Percentiles rank a stretch among this genome's conserved stretches.
phyloP scores from a whole-genome alignment of 768 basidiomycete genomes.

The Asterophora lycoperdoides region DNA sequence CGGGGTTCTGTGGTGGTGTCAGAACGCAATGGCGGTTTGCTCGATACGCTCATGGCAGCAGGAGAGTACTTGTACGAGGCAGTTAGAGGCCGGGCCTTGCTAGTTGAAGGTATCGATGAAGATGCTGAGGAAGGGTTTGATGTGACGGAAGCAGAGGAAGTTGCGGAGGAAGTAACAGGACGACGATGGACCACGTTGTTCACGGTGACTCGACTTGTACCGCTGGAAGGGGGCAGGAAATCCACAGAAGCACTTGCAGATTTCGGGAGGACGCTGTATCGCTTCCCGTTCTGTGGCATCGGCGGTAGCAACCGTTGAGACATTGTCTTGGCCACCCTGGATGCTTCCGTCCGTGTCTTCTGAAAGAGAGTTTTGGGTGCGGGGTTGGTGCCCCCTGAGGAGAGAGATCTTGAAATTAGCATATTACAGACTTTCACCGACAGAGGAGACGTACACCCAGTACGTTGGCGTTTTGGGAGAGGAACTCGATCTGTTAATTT shows the following conservation, averaged over 20 bases:
- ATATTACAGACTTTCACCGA: no score
- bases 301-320: conserved; percentile 54
- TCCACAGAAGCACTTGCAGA: conserved; percentile 31
- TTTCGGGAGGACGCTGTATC: conserved; percentile 37
- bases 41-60: conserved; percentile 4
- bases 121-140: neutral
- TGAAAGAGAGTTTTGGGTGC: conserved; percentile 71
- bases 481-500: conserved; percentile 70
- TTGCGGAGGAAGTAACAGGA: conserved; percentile 19
- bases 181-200: conserved; percentile 44
- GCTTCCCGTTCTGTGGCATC: conserved; percentile 41
- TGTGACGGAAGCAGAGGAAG: conserved; percentile 8
- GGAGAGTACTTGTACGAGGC: conserved; percentile 13
- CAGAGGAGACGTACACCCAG: conserved; percentile 43
- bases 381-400: conserved; percentile 32
- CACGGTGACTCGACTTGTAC: conserved; percentile 45
- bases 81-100: conserved; percentile 11
- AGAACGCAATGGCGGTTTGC: conserved; percentile 9
- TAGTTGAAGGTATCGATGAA: conserved; percentile 15
- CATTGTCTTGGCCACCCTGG: conserved; percentile 59
- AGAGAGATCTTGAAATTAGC: conserved; percentile 2
- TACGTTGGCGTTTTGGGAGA: conserved; percentile 57
- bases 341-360: conserved; percentile 69
- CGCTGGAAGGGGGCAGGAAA: conserved; percentile 28
- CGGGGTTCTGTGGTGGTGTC: conserved; percentile 24